Percentiles rank a stretch among this genome's conserved stretches.
Evolutionary conservation across 2,329 filamentous ascomycete genomes (phyloP).

Genomic region (Colletotrichum endophyticum): DNA sequence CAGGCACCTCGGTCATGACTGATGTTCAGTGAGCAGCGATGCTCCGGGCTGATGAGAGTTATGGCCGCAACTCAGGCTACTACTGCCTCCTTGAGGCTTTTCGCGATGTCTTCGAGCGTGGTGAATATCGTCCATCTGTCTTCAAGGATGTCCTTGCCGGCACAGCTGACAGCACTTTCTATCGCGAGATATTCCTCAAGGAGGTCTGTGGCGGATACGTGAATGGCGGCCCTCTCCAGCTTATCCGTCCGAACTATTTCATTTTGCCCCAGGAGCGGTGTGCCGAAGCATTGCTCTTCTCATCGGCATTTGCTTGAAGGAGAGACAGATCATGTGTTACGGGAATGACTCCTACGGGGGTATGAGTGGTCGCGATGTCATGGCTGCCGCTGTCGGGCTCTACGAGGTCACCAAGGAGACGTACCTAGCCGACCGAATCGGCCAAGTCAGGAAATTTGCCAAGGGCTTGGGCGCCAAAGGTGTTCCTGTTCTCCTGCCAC

Average conservation of each 20-base stretch:
- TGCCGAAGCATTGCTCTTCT: constrained; percentile 26
- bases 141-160: not conserved
- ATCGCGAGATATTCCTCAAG: not conserved
- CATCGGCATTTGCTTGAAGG: not conserved
- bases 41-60: constrained; percentile 29
- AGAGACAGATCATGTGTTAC: not conserved
- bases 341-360: not conserved
- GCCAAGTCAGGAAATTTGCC: not conserved
- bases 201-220: not conserved
- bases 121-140: not conserved
- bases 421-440: not conserved
- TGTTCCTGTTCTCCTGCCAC: not conserved
- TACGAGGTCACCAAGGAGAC: not conserved
- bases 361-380: not conserved
- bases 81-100: constrained; percentile 28
- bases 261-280: constrained; percentile 28
- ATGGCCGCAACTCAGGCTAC: constrained; percentile 29
- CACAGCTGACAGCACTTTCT: not conserved
- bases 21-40: constrained; percentile 30
- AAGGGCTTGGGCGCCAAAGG: not conserved
- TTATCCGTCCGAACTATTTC: constrained; percentile 19
- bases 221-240: not conserved
- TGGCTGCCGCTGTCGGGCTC: not conserved
- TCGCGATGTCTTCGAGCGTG: constrained; percentile 27
- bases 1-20: constrained; percentile 30